A percentile compares a stretch with the other conserved stretches of the same genome.
Evolutionary conservation across 805 yeast species (phyloP).

Genomic region (Kluyveromyces dobzhanskii): DNA sequence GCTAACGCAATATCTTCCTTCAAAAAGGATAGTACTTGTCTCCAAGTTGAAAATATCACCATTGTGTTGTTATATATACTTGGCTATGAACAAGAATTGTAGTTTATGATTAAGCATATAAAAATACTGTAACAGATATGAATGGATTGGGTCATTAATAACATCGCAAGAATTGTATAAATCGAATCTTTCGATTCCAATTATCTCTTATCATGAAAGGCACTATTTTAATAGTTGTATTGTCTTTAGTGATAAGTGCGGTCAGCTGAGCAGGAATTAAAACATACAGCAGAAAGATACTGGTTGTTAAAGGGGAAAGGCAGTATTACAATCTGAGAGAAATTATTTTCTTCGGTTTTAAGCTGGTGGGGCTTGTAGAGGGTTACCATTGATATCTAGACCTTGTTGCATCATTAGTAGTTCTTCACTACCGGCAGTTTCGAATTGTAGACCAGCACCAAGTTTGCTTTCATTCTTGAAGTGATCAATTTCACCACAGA

Average conservation of each 20-base stretch:
- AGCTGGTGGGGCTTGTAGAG: conserved; percentile 66
- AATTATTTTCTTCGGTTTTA: neutral
- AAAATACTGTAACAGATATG: conserved; percentile 3
- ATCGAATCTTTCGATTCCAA: conserved; percentile 1
- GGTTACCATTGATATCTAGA: conserved; percentile 78
- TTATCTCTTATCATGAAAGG: too few relatives aligned
- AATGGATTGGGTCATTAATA: conserved; percentile 5
- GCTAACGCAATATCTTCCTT: too few relatives aligned
- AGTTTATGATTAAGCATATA: conserved; percentile 2
- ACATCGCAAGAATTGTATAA: conserved; percentile 4
- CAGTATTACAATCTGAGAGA: too few relatives aligned
- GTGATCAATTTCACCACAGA: conserved; percentile 92
- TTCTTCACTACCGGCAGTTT: conserved; percentile 91
- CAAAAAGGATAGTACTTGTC: too few relatives aligned
- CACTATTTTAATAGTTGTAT: too few relatives aligned
- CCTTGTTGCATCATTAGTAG: conserved; percentile 88
- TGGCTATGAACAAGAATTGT: conserved; percentile 6
- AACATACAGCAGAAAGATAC: too few relatives aligned
- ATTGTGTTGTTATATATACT: conserved; percentile 3
- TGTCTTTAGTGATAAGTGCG: too few relatives aligned
- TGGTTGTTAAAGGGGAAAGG: too few relatives aligned
- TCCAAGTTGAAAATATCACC: conserved; percentile 2
- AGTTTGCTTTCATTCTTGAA: conserved; percentile 65
- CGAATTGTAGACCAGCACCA: conserved; percentile 93
- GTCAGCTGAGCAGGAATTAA: too few relatives aligned